phyloP scores from a whole-genome alignment of 2,329 filamentous ascomycete genomes.

The Sordariomycetes sp. region DNA sequence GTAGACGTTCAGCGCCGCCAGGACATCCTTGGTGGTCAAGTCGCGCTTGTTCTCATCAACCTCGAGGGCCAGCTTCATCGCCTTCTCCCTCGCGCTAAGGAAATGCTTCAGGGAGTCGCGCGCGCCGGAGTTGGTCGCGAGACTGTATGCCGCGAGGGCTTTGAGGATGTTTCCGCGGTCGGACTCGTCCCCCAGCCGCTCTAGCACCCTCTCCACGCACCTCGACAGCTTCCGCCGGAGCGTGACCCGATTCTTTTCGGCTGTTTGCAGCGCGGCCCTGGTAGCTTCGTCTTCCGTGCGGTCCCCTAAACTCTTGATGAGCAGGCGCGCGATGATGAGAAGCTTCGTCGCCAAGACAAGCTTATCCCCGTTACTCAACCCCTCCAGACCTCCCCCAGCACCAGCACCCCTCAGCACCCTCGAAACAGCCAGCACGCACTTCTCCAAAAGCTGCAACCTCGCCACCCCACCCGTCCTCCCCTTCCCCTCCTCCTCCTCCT shows the following conservation, averaged over 20 bases:
- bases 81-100: slow-evolving; percentile 56
- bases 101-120: slow-evolving; percentile 71
- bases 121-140: slow-evolving; percentile 68
- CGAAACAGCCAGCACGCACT: slow-evolving; percentile 33
- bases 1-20: slow-evolving; percentile 58
- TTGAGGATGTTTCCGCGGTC: slow-evolving; percentile 47
- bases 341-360: slow-evolving; percentile 54
- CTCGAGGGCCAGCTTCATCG: slow-evolving; percentile 51
- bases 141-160: slow-evolving; percentile 67
- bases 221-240: slow-evolving; percentile 51
- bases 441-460: slow-evolving; percentile 34
- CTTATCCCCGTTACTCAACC: slow-evolving; percentile 28
- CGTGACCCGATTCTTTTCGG: slow-evolving; percentile 49
- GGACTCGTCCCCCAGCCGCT: slow-evolving; percentile 40
- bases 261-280: slow-evolving; percentile 35
- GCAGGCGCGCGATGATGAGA: slow-evolving; percentile 59
- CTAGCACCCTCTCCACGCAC: slow-evolving; percentile 56
- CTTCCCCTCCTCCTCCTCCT: slow-evolving; percentile 12
- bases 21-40: slow-evolving; percentile 32
- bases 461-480: slow-evolving; percentile 21
- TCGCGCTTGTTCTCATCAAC: slow-evolving; percentile 26
- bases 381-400: slow-evolving; percentile 9
- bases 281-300: slow-evolving; percentile 16
- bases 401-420: slow-evolving; percentile 30
- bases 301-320: slow-evolving; percentile 60